A percentile compares a stretch with the other conserved stretches of the same genome.
Conservation (phyloP, 208 protist species). For the Leishmania arabica region DNA sequence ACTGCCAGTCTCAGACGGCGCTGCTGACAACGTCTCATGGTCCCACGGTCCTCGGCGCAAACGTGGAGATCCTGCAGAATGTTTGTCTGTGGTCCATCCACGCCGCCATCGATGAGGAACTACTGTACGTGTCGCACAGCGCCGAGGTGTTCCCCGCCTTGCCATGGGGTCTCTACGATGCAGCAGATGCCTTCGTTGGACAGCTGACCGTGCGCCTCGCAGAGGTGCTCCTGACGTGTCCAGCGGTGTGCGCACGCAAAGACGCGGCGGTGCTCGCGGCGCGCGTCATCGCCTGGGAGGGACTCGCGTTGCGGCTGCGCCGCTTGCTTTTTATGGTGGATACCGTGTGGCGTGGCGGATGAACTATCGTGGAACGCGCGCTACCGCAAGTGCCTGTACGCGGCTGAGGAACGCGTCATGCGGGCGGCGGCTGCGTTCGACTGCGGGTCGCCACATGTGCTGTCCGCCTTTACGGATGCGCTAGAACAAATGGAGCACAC, state of each 20-base stretch:
- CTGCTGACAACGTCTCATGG: conserved; percentile 10
- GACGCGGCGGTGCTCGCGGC: conserved; percentile 16
- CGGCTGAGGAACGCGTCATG: conserved; percentile 27
- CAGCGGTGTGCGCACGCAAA: not conserved
- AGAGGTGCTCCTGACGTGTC: conserved; percentile 4
- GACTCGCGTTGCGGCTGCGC: conserved; percentile 21
- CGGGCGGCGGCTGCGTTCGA: conserved; percentile 21
- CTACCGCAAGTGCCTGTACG: conserved; percentile 25
- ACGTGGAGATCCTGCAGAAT: conserved; percentile 25
- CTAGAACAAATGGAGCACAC: conserved; percentile 21
- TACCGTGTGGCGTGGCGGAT: conserved; percentile 19
- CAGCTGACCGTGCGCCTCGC: conserved; percentile 18
- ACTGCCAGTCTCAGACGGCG: conserved; percentile 15
- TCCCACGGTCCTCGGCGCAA: conserved; percentile 11
- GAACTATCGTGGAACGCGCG: conserved; percentile 29
- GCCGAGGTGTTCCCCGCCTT: conserved; percentile 11
- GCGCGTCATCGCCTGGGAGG: conserved; percentile 23
- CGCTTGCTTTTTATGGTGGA: conserved; percentile 22
- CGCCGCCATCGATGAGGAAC: conserved; percentile 22
- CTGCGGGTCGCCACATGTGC: conserved; percentile 15
- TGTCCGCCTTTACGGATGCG: conserved; percentile 12
- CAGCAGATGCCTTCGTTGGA: conserved; percentile 7
- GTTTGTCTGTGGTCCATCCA: conserved; percentile 27
- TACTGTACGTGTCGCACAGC: conserved; percentile 14
- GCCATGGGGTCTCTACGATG: conserved; percentile 22